Conservation (phyloP, 208 protist species). For the Crithidia mellificae region DNA sequence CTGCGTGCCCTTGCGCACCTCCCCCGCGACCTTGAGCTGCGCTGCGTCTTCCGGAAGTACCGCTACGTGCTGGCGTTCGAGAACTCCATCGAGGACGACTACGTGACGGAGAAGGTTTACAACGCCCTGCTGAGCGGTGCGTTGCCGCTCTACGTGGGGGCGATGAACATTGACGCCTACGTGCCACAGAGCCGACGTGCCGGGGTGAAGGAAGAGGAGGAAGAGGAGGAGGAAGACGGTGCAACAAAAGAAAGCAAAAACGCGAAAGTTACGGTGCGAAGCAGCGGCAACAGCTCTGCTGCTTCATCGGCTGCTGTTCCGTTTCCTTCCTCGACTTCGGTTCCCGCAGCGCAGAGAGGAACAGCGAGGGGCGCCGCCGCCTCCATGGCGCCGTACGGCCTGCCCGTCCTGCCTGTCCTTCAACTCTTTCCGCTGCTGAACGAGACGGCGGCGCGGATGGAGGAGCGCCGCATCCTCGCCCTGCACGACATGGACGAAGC, state of each 20-base stretch:
- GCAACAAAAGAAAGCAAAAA: too few relatives aligned
- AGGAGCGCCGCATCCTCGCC: constrained; percentile 3
- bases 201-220: too few relatives aligned
- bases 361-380: too few relatives aligned
- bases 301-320: not conserved
- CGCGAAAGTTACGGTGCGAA: too few relatives aligned
- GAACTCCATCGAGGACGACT: constrained; percentile 56
- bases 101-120: constrained; percentile 79
- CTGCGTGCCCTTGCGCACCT: constrained; percentile 4
- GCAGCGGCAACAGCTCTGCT: too few relatives aligned
- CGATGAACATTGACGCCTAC: constrained; percentile 48
- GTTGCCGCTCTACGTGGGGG: constrained; percentile 54
- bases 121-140: constrained; percentile 48
- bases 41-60: constrained; percentile 47
- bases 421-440: constrained; percentile 27
- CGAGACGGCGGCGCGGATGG: constrained; percentile 19
- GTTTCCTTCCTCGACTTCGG: too few relatives aligned
- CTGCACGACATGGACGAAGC: constrained; percentile 16
- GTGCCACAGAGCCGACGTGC: constrained; percentile 19
- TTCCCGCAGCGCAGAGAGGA: not conserved
- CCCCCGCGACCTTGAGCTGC: constrained; percentile 12
- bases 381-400: not conserved
- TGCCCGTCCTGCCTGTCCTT: not conserved
- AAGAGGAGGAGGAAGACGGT: too few relatives aligned
- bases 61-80: constrained; percentile 47